Evolutionary conservation across 73 alveolate species (phyloP).

Genomic region (Uronychia setigera): DNA sequence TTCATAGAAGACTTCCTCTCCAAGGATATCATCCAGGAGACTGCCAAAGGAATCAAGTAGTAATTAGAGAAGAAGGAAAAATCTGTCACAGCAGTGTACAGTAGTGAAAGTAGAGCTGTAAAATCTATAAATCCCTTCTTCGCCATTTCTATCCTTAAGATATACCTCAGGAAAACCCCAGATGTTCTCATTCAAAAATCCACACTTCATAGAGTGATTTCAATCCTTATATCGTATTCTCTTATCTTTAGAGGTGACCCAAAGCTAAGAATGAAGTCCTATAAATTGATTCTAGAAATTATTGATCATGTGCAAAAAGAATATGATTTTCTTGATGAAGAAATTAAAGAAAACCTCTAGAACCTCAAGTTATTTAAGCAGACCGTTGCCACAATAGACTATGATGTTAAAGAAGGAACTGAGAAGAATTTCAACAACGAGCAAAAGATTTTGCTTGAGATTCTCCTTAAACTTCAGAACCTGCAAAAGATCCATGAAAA

Average conservation of each 20-base stretch:
- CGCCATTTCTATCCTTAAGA: background rate
- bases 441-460: conserved; percentile 18
- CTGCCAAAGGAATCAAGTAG: background rate
- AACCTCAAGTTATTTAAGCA: conserved; percentile 6
- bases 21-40: conserved; percentile 42
- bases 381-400: background rate
- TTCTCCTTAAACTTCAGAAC: background rate
- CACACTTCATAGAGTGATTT: background rate
- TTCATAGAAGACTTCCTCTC: conserved; percentile 16
- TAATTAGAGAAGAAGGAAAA: conserved; percentile 5
- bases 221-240: background rate
- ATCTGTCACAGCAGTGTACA: conserved; percentile 34
- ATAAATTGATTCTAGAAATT: conserved; percentile 19
- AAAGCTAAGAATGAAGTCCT: conserved; percentile 24
- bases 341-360: background rate
- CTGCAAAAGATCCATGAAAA: conserved; percentile 3
- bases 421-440: conserved; percentile 12
- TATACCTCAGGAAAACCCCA: background rate
- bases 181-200: background rate
- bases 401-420: background rate
- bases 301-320: conserved; percentile 10
- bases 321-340: background rate
- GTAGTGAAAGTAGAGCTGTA: conserved; percentile 24
- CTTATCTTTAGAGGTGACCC: conserved; percentile 27
- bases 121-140: background rate